Evolutionary conservation across 1,139 yeast genomes (phyloP), one percentile per base, ranked within the genome.

Genomic region (Saccharomyces hybrid): DNA sequence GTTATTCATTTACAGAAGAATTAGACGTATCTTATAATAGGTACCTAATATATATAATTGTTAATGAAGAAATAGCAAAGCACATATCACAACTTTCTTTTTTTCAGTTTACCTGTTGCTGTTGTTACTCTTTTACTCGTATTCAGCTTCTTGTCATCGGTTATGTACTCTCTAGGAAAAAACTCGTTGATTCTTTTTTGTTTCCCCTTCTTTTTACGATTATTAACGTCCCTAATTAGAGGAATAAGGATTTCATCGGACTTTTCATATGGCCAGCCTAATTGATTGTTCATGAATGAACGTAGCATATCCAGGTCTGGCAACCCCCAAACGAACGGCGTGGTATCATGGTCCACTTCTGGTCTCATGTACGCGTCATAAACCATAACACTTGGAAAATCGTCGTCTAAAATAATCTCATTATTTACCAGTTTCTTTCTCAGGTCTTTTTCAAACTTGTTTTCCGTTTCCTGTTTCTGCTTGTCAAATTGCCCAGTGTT

Each of bases 191-290:
- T 68, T 0, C 83, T 81, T 1, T 79, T 72, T 61, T 83, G 88
- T 16, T 78, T 75, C 0, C 83, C 82, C 58, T 78, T 79, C 32
- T 75, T 74, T 58, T 76, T 75, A 57, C 81, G 76, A 54, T 79
- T 78, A 68, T 88, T 89, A 74, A 90, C 79, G 62, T 85, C 93
- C 62, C 84, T 78, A 19, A 95, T 84, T 56, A 95, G 81, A 1
- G 99, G 99, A n/a, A 91, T 78, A 70, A 95, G 75, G 5, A 90
- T 84, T 64, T 89, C 95, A 65, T 93, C 96, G 1, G 90, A 85
- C 57, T 81, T 78, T 12, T 78, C 83, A 62, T 82, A 83, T 1
- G 81, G 72, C 98, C 99, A 95, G 2, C 91, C 90, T n/a, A 90
- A 83, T 54, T 82, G 81, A 49, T 73, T 76, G 78, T 80, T 79